Evolutionary conservation across 2,329 filamentous ascomycete species (phyloP).

Genomic region (Lasiodiplodia sp.): DNA sequence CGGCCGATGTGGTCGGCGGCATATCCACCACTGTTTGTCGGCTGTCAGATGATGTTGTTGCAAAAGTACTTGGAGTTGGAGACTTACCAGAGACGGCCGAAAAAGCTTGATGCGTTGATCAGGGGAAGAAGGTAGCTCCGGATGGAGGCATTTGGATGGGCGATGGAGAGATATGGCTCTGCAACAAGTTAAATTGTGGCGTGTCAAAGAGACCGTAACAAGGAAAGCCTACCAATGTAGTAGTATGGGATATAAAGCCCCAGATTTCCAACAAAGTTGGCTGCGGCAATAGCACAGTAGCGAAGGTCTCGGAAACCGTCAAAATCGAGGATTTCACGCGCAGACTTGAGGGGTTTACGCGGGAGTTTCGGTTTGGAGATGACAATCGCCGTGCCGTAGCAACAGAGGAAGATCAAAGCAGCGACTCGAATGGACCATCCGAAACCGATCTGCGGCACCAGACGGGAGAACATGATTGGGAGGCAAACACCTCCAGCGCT

Average conservation of each 20-base stretch:
- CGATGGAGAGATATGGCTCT: constrained; percentile 10
- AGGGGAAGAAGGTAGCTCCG: constrained; percentile 27
- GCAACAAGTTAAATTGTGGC: not conserved
- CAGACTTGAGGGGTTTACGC: not conserved
- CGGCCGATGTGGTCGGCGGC: constrained; percentile 26
- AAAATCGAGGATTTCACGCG: constrained; percentile 25
- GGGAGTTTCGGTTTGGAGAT: constrained; percentile 22
- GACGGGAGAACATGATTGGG: constrained; percentile 25
- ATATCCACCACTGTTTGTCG: constrained; percentile 14
- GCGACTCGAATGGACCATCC: constrained; percentile 28
- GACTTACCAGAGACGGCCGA: not conserved
- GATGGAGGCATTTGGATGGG: constrained; percentile 16
- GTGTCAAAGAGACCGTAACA: not conserved
- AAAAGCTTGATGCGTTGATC: constrained; percentile 29
- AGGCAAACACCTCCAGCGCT: constrained; percentile 26
- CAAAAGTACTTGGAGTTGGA: too few relatives aligned
- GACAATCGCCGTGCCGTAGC: constrained; percentile 18
- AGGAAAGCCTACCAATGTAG: constrained; percentile 25
- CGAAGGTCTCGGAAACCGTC: constrained; percentile 24
- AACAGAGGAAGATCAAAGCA: constrained; percentile 24
- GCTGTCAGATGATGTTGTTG: too few relatives aligned
- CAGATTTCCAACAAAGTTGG: constrained; percentile 27
- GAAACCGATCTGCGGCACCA: constrained; percentile 27
- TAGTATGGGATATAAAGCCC: constrained; percentile 30
- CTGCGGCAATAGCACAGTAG: constrained; percentile 26